Conservation (phyloP, 2,329 filamentous ascomycete genomes). For the Chaetomium strumarium region DNA sequence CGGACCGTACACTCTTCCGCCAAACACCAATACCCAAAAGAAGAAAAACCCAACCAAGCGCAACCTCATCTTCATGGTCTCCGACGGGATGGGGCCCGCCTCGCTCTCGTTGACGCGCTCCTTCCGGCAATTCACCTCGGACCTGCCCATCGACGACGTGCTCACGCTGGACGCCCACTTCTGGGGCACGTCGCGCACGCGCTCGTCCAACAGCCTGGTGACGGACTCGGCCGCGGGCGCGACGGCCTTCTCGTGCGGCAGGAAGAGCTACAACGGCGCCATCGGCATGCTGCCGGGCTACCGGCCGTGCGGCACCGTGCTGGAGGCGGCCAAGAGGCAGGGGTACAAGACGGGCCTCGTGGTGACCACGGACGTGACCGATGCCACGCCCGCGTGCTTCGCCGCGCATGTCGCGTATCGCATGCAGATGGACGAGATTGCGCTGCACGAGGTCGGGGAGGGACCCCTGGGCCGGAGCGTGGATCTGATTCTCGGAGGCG, state of each 20-base stretch:
- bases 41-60: slow-evolving; percentile 39
- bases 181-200: slow-evolving; percentile 82
- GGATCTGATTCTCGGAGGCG: slow-evolving; percentile 89
- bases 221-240: slow-evolving; percentile 97
- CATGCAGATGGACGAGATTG: slow-evolving; percentile 81
- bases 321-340: slow-evolving; percentile 87
- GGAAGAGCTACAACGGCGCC: slow-evolving; percentile 95
- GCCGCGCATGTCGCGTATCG: slow-evolving; percentile 79
- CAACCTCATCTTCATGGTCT: slow-evolving; percentile 98
- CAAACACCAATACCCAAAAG: slow-evolving; percentile 15
- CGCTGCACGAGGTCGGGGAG: slow-evolving; percentile 84
- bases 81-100: slow-evolving; percentile 95
- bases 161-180: slow-evolving; percentile 81
- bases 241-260: slow-evolving; percentile 87
- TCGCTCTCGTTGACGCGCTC: slow-evolving; percentile 80
- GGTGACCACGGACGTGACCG: slow-evolving; percentile 89
- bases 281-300: slow-evolving; percentile 84
- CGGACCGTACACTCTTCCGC: slow-evolving; percentile 28
- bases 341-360: slow-evolving; percentile 92
- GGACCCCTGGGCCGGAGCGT: slow-evolving; percentile 81
- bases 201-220: slow-evolving; percentile 76
- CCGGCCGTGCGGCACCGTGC: slow-evolving; percentile 80
- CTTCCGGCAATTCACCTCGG: slow-evolving; percentile 72
- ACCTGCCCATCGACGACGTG: slow-evolving; percentile 66
- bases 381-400: slow-evolving; percentile 95